Evolutionary conservation across 1,139 yeast genomes (phyloP), one percentile per base, ranked within the genome.

Genomic region (Kurtzmaniella quercitrusa): DNA sequence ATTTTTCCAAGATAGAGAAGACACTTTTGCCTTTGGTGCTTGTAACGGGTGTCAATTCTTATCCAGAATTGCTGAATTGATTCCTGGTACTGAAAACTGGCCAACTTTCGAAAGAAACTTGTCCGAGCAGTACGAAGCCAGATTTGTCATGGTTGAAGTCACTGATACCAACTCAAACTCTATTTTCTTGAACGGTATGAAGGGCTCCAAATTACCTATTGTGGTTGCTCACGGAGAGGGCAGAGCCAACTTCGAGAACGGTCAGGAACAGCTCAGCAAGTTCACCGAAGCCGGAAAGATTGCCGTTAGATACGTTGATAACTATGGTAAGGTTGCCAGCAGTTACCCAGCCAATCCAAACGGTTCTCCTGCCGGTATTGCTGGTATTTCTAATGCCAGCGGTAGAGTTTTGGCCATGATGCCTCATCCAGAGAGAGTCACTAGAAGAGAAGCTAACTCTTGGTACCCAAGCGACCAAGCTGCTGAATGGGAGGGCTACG

Each of bases 161-260:
- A 66, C 71, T 39, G 81, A 78, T 42, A 82, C 79, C 28, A 62
- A 67, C 33, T 61, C 70, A 19, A 78, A 80, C 49, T 78, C 86
- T 38, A 81, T 93, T 46, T 93, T 94, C 76, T 78, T 91, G 54
- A 76, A 84, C 46, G 91, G 86, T 44, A 91, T 94, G 98, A 79
- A 82, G 59, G 95, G 96, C 8, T 88, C 98, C 12, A 80, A 82
- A 56, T 66, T 94, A 56, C 98, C 98, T 44, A 88, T 93, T 65
- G 97, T 94, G 21, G 98, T 93, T 51, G 98, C 99, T 5, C 99
- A 94, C 59, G 98, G 98, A 55, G 99, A 94, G 71, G 99, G 99
- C 56, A 81, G 89, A 54, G 98, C 97, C 17, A 67, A 74, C 39
- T 94, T 91, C 62, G 68, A 65, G 44, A 52, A 64, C 15, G 59